A percentile compares a stretch with the other conserved stretches of the same genome.
These are phyloP conservation scores for Cryphonectria japonica DNA, from an alignment of 2,329 filamentous ascomycete genomes.

Conservation along the genomic window DNA sequence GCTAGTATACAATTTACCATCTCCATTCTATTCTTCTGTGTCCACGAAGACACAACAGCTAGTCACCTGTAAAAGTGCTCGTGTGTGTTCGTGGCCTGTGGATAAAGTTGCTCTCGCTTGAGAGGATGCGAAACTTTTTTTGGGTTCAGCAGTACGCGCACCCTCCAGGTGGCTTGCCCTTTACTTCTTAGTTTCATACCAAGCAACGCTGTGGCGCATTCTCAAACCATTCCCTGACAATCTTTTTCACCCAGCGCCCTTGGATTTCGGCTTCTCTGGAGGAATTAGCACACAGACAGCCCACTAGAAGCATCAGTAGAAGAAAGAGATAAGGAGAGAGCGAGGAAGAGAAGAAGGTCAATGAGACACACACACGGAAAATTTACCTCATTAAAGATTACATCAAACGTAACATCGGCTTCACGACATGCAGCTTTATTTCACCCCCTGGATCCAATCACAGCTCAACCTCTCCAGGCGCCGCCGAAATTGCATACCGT, in stretches of 20 bases:
- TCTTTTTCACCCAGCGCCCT: background rate
- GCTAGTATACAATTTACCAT: background rate
- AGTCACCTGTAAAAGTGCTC: background rate
- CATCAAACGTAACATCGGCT: background rate
- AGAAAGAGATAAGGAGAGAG: background rate
- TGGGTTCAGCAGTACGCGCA: background rate
- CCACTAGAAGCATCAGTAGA: background rate
- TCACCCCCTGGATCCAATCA: conserved; percentile 3
- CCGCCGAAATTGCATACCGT: background rate
- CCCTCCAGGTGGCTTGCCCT: background rate
- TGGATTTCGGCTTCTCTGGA: background rate
- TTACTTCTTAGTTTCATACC: background rate
- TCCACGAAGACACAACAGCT: background rate
- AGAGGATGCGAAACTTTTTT: conserved; percentile 4
- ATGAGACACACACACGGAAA: no score
- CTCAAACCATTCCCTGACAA: background rate
- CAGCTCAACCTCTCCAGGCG: background rate
- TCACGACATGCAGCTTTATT: background rate
- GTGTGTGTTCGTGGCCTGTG: background rate
- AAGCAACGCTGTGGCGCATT: background rate
- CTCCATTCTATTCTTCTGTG: background rate
- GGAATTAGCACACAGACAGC: background rate
- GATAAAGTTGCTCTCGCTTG: background rate
- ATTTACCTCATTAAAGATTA: background rate
- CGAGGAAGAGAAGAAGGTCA: background rate